phyloP scores from a whole-genome alignment of 306 rosid species.

The Inga oerstediana region DNA sequence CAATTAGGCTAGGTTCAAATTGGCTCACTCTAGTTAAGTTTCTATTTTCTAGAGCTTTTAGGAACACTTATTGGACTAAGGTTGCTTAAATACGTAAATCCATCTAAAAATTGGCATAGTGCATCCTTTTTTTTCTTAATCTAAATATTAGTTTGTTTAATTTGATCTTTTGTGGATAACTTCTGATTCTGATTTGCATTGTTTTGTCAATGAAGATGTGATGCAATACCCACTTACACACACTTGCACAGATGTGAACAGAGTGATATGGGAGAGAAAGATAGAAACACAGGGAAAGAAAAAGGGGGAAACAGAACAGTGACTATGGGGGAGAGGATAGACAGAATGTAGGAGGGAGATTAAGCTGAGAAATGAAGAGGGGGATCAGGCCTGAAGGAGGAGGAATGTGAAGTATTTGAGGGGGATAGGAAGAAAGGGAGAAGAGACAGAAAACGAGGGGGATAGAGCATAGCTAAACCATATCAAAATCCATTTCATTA shows the following conservation, averaged over 20 bases:
- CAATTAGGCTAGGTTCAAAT: not conserved
- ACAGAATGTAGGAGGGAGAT: not conserved
- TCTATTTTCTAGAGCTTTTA: not conserved
- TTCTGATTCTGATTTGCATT: not conserved
- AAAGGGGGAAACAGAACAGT: not conserved
- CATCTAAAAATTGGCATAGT: not conserved
- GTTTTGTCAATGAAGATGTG: constrained; percentile 15
- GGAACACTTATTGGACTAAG: constrained; percentile 5
- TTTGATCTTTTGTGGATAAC: not conserved
- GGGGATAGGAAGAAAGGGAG: not conserved
- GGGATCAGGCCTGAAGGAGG: not conserved
- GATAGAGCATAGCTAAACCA: not conserved
- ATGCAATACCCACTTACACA: not conserved
- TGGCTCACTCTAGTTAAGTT: not conserved
- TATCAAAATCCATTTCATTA: not conserved
- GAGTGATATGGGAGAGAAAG: not conserved
- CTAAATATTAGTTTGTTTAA: not conserved
- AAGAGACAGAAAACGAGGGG: not conserved
- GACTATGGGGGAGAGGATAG: not conserved
- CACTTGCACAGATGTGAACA: not conserved
- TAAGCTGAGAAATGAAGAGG: not conserved
- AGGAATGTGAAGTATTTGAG: not conserved
- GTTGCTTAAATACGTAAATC: not conserved
- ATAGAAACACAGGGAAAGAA: not conserved
- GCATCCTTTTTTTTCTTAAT: not conserved